Percentiles rank a stretch among this genome's conserved stretches.
These are phyloP conservation scores for Syncephalastrum contaminatum DNA, from an alignment of 371 early-diverging fungal species.

Conservation along the genomic window DNA sequence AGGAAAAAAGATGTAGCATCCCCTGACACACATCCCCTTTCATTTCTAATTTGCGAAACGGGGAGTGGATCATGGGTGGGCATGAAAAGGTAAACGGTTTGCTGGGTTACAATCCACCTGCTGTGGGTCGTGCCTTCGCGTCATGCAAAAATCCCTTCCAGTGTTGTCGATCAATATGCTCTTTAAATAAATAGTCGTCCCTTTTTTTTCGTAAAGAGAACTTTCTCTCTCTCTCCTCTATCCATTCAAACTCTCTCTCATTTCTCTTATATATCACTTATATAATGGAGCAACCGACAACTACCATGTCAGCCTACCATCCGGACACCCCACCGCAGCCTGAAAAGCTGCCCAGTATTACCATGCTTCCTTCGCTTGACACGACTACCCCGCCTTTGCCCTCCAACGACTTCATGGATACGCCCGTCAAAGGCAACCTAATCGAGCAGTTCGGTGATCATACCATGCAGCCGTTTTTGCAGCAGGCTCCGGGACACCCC, in stretches of 20 bases:
- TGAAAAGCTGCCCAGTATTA: slow-evolving; percentile 25
- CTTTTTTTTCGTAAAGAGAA: neutral
- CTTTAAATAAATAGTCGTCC: slow-evolving; percentile 15
- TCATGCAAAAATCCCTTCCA: slow-evolving; percentile 5
- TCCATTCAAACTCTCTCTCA: neutral
- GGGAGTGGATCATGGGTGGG: too few relatives aligned
- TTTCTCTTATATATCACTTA: slow-evolving; percentile 3
- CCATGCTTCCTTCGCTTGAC: slow-evolving; percentile 17
- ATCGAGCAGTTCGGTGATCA: too few relatives aligned
- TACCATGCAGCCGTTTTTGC: too few relatives aligned
- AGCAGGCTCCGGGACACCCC: too few relatives aligned
- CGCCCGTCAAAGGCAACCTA: too few relatives aligned
- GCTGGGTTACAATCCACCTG: too few relatives aligned
- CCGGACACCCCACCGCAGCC: slow-evolving; percentile 17
- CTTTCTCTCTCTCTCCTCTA: slow-evolving; percentile 1
- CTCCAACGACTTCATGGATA: neutral
- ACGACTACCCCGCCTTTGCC: slow-evolving; percentile 6
- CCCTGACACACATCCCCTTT: too few relatives aligned
- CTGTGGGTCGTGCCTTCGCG: too few relatives aligned
- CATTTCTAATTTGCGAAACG: too few relatives aligned
- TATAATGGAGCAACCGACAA: neutral
- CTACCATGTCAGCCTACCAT: slow-evolving; percentile 16
- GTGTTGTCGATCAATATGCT: slow-evolving; percentile 7
- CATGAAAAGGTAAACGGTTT: too few relatives aligned
- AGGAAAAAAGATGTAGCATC: too few relatives aligned